Base-by-base conservation (phyloP, 768 basidiomycete species). In the Tricholoma matsutake region DNA sequence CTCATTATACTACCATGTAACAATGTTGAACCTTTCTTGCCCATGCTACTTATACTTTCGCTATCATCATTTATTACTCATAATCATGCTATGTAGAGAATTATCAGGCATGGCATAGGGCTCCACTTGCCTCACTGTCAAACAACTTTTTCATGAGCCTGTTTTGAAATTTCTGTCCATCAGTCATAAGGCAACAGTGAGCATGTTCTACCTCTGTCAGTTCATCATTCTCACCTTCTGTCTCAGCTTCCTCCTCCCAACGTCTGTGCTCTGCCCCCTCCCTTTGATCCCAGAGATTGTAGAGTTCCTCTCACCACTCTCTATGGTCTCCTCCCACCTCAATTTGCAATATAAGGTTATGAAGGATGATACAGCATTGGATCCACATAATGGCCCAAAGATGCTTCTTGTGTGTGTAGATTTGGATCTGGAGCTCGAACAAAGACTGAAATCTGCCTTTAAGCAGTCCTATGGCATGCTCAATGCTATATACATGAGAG, bases 401-500 rank as follows among this genome's bases (percentile, higher is more conserved):
- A 43, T 70, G 65, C 6, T 61, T 55, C 25, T 60, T 35, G 7
- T 60, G 57, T 10, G 51, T 45, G 35, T 63, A 54, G 47, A 69
- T 64, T 14, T 60, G 55, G 14, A 66, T 57, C 16, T 61, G 54
- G 18, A 71, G 59, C 51, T 65, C 65, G 20, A 57, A 53, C 10
- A 73, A 61, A 8, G 66, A 67, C 51, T 72, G 68, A n/a, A 64
- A 73, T 35, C 64, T 39, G 4, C 72, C 70, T 57, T 72, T 71
- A 7, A 72, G 61, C 13, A 64, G 60, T 28, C 71, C 71, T 55
- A 72, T 71, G 49, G 64, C 64, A 61, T 72, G 71, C 57, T 72
- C 67, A n/a, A 68, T 63, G 35, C 28, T 56, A 7, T 61, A 47
- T 16, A 65, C 47, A 10, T 55, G 55, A 59, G 39, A 39, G 13